These are phyloP conservation scores for Termitomyces sp. DNA, from an alignment of 768 basidiomycete genomes.

Conservation along the genomic window DNA sequence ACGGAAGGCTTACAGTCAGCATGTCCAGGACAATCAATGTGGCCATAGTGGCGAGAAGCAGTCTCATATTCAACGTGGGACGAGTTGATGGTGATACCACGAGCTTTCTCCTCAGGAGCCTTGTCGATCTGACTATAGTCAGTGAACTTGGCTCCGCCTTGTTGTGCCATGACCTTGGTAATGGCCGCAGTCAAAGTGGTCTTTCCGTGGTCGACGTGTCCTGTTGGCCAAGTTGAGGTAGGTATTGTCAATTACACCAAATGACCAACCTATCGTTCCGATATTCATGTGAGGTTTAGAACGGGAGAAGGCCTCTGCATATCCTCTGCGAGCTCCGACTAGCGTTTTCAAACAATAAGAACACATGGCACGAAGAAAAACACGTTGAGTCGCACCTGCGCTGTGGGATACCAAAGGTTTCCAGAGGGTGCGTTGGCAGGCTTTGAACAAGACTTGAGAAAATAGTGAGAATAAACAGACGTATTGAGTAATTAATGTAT, in stretches of 20 bases:
- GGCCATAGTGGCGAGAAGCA: constrained; percentile 84
- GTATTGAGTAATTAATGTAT: constrained; percentile 6
- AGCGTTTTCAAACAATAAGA: not conserved
- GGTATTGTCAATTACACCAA: not conserved
- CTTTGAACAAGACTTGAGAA: constrained; percentile 22
- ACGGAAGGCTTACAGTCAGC: constrained; percentile 70
- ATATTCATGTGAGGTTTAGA: constrained; percentile 93
- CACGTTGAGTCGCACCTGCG: constrained; percentile 24
- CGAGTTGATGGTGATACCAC: constrained; percentile 99
- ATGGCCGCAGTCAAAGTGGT: constrained; percentile 96
- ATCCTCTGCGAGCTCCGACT: constrained; percentile 57
- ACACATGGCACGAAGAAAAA: not conserved
- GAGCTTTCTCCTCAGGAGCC: constrained; percentile 98
- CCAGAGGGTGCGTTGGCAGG: constrained; percentile 32
- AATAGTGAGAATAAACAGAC: not conserved
- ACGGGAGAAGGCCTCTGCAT: constrained; percentile 76
- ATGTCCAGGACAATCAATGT: constrained; percentile 97
- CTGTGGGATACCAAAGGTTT: constrained; percentile 20
- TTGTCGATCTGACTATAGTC: constrained; percentile 98
- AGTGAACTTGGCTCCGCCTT: constrained; percentile 81
- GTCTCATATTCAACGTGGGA: constrained; percentile 99
- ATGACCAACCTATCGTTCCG: constrained; percentile 61
- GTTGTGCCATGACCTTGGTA: constrained; percentile 84
- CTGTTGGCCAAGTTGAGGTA: constrained; percentile 28
- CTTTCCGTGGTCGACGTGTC: constrained; percentile 98